Base-by-base conservation (phyloP, 2,329 filamentous ascomycete species). In the Polytolypa hystricis region DNA sequence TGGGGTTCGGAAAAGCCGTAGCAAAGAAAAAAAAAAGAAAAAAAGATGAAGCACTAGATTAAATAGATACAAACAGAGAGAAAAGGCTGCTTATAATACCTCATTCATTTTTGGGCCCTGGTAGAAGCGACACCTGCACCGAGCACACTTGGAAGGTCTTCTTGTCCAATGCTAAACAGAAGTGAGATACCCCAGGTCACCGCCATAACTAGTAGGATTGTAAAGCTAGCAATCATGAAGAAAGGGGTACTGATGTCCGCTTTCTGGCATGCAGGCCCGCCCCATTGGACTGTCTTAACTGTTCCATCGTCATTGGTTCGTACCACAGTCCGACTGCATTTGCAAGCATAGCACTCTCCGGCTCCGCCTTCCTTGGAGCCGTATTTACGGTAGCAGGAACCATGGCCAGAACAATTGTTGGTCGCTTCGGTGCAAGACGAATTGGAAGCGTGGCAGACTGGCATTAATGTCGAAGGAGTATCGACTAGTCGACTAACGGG, bases 71-170 rank as follows among this genome's bases (percentile, higher is more conserved):
- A 23, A 27, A 27, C 10, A 18, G 14, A n/a, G n/a, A n/a, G n/a
- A n/a, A n/a, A n/a, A n/a, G n/a, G n/a, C n/a, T n/a, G n/a, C n/a
- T n/a, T n/a, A n/a, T n/a, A n/a, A n/a, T n/a, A n/a, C n/a, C n/a
- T n/a, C n/a, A n/a, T n/a, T 54, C 42, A 63, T 44, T 59, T 68
- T 49, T 67, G 64, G 39, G 53, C 47, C 34, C 56, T 85, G 21
- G 78, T 70, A 40, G 77, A 74, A 46, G 81, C 83, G 25, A 98
- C 89, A 45, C 91, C 91, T 32, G 91, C 91, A n/a, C 86, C 85
- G 58, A 98, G 87, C 6, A 98, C 89, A 49, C 86, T 86, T 0
- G 91, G 91, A 45, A 96, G 68, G 62, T 86, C 81, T 66, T 93
- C 79, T 57, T 82, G 75, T 21, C 89, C 91, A 52, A 96, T 83